These are phyloP conservation scores for Cadophora luteo-olivacea DNA, from an alignment of 2,329 filamentous ascomycete genomes.

Conservation along the genomic window DNA sequence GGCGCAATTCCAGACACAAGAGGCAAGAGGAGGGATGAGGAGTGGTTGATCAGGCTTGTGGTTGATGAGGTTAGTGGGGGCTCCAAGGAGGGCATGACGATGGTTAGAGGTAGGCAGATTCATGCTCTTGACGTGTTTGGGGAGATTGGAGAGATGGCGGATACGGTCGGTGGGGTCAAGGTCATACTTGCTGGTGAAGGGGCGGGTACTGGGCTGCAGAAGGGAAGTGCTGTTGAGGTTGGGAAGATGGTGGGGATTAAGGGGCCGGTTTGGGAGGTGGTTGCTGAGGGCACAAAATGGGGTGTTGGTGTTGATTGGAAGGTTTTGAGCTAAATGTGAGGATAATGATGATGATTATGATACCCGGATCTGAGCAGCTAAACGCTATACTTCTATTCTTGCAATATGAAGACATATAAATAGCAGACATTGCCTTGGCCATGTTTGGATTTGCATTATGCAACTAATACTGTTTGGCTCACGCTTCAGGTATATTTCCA, in stretches of 20 bases:
- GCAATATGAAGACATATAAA: not conserved
- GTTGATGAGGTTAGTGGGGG: conserved; percentile 41
- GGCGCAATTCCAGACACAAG: conserved; percentile 29
- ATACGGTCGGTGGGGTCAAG: conserved; percentile 33
- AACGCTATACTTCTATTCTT: not conserved
- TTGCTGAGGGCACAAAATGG: conserved; percentile 43
- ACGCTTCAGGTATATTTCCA: no score
- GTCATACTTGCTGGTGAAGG: conserved; percentile 44
- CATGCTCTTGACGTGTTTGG: conserved; percentile 19
- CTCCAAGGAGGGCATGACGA: conserved; percentile 37
- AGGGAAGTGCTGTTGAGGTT: conserved; percentile 33
- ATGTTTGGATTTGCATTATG: no score
- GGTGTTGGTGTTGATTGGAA: conserved; percentile 47
- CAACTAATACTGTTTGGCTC: no score
- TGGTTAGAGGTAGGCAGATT: conserved; percentile 40
- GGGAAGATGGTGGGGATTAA: conserved; percentile 43
- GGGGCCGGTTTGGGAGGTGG: conserved; percentile 45
- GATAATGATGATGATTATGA: conserved; percentile 1
- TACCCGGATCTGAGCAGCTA: conserved; percentile 8
- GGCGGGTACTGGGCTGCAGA: conserved; percentile 37
- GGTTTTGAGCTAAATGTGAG: conserved; percentile 33
- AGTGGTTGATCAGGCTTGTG: conserved; percentile 41
- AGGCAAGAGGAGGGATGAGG: conserved; percentile 29
- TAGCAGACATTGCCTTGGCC: no score
- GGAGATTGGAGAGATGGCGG: conserved; percentile 25